Evolutionary conservation across 192 early-diverging fungal species (phyloP).

Genomic region (Obelidium mucronatum): DNA sequence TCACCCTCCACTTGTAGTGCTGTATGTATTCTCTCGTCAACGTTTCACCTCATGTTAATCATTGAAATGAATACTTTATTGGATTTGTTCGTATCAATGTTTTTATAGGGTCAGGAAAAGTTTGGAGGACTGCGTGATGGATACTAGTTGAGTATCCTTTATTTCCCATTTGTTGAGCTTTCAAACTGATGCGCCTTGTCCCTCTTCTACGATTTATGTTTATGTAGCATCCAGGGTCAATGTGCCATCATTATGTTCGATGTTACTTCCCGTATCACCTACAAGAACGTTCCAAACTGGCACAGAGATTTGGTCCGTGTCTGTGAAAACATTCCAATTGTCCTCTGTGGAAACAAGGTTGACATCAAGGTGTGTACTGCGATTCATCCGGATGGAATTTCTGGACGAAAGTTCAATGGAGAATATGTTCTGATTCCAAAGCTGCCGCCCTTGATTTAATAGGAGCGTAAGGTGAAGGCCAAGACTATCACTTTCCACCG

Average conservation of each 20-base stretch:
- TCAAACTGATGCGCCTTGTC: background rate
- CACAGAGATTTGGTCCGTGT: slow-evolving; percentile 99
- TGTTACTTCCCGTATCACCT: slow-evolving; percentile 99
- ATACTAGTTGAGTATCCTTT: slow-evolving; percentile 80
- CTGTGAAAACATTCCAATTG: slow-evolving; percentile 99
- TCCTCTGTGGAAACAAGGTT: slow-evolving; percentile 99
- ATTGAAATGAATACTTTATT: background rate
- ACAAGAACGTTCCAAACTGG: slow-evolving; percentile 99
- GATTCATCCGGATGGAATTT: background rate
- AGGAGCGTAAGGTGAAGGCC: slow-evolving; percentile 99
- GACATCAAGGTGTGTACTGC: slow-evolving; percentile 95
- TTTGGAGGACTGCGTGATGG: slow-evolving; percentile 99
- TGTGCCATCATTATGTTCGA: slow-evolving; percentile 99
- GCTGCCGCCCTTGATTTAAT: slow-evolving; percentile 2
- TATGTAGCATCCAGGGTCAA: slow-evolving; percentile 89
- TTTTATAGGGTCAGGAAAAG: slow-evolving; percentile 94
- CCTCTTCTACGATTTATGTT: no score
- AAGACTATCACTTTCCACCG: slow-evolving; percentile 99
- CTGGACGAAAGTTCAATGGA: background rate
- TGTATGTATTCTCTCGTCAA: background rate
- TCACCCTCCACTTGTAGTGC: background rate
- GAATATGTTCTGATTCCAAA: background rate
- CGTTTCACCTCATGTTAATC: background rate
- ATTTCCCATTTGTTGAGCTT: background rate
- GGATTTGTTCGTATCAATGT: background rate